Base-by-base conservation (phyloP, 768 basidiomycete genomes). In the Calocybe gangraenosa region DNA sequence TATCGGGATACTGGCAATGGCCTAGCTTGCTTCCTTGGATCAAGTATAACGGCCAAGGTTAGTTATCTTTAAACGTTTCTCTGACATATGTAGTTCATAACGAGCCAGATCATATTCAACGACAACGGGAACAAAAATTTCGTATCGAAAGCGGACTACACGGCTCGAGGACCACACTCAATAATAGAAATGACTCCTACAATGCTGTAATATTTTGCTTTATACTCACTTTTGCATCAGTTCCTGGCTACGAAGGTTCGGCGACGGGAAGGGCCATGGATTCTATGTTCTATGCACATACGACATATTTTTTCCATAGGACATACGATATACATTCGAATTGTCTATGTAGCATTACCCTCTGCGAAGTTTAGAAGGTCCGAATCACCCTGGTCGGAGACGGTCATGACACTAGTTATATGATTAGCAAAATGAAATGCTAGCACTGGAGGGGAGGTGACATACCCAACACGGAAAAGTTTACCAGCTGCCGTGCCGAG, bases 401-500 rank as follows among this genome's bases (percentile, higher is more conserved):
- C 82, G 55, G 93, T 93, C 93, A 98, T 96, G 64, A 97, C 90
- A 77, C 95, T 93, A 25, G 23, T 31, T 14, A 10, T 20, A 30
- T 3, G 13, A 39, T 35, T 43, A 43, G 37, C 21, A 41, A 22
- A 20, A 42, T 11, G 71, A 74, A 8, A 46, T 39, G 5, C 15
- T 18, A 19, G 5, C n/a, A 15, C 2, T 10, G 7, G 11, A n/a
- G 7, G 25, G 41, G 19, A 22, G 10, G 53, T 17, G 32, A 59
- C 65, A 37, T 45, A 92, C 90, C 92, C 94, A 50, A 98, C 95
- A 57, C 94, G 92, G 90, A 97, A 99, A 56, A 98, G 84, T 74
- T 94, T 95, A 66, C 96, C 96, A 48, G 96, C 94, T 67, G 96
- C 96, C 40, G 96, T 99, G 47, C 96, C 96, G 54, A 99, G 87